Conservation (phyloP, 2,329 filamentous ascomycete species). For the Biscogniauxia sp. region DNA sequence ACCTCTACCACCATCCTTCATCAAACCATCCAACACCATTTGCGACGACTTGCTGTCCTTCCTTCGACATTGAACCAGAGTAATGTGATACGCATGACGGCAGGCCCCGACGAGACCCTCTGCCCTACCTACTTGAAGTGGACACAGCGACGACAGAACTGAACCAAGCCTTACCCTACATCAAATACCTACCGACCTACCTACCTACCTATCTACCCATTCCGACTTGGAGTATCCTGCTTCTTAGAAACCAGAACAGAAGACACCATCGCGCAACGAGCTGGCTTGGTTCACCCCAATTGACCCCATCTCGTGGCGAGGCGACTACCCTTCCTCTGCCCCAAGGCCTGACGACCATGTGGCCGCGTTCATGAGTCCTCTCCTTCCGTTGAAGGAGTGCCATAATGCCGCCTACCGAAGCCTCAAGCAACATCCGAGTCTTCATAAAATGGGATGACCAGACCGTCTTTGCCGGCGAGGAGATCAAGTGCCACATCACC, state of each 20-base stretch:
- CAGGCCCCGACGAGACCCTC: neutral
- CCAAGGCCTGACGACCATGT: constrained; percentile 22
- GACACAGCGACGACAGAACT: neutral
- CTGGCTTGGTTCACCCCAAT: neutral
- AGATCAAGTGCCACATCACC: constrained; percentile 91
- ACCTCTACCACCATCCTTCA: neutral
- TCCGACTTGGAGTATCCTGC: too few relatives aligned
- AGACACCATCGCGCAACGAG: neutral
- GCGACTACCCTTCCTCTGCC: neutral
- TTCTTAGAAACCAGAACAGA: too few relatives aligned
- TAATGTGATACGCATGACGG: neutral
- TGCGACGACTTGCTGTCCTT: too few relatives aligned
- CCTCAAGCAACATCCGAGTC: constrained; percentile 76
- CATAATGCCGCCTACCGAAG: constrained; percentile 48
- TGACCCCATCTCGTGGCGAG: neutral
- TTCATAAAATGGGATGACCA: constrained; percentile 94
- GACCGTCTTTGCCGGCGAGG: constrained; percentile 94
- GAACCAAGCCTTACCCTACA: neutral
- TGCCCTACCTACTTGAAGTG: neutral
- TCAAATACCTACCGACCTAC: too few relatives aligned
- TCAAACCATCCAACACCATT: neutral
- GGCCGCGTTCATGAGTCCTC: constrained; percentile 27
- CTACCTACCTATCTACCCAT: too few relatives aligned
- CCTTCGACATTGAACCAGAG: neutral
- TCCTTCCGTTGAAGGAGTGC: constrained; percentile 35